Evolutionary conservation across 2,329 filamentous ascomycete genomes (phyloP).

Genomic region (Metarhizium brunneum): DNA sequence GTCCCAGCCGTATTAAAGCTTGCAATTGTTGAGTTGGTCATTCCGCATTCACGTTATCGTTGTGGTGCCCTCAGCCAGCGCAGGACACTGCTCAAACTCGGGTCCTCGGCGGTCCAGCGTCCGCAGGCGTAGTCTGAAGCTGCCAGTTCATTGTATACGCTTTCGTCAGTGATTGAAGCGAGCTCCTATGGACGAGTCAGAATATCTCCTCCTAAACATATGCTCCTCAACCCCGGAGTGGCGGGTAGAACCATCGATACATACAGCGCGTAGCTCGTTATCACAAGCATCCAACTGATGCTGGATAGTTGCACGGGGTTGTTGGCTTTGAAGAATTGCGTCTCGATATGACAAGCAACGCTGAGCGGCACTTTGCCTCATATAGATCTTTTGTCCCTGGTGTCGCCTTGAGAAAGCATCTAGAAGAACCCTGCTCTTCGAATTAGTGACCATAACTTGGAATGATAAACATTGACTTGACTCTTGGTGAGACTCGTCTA

Average conservation of each 20-base stretch:
- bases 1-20: not conserved
- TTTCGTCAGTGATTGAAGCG: conserved; percentile 47
- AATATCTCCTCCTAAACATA: not conserved
- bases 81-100: conserved; percentile 45
- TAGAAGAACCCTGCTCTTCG: conserved; percentile 39
- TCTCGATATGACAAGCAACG: conserved; percentile 48
- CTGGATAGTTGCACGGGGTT: conserved; percentile 36
- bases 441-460: not conserved
- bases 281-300: conserved; percentile 45
- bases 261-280: conserved; percentile 46
- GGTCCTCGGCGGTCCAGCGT: conserved; percentile 56
- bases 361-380: conserved; percentile 50
- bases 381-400: conserved; percentile 55
- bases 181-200: conserved; percentile 37
- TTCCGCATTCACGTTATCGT: conserved; percentile 8
- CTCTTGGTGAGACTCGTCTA: not conserved
- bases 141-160: conserved; percentile 46
- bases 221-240: not conserved
- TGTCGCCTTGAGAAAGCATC: conserved; percentile 54
- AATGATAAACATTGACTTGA: not conserved
- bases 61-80: conserved; percentile 43
- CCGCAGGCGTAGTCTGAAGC: conserved; percentile 43
- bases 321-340: conserved; percentile 40
- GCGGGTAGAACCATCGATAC: conserved; percentile 14
- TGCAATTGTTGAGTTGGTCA: not conserved